A percentile compares a stretch with the other conserved stretches of the same genome.
phyloP scores from a whole-genome alignment of 176 grass and related monocot species.

The Poa pratensis region DNA sequence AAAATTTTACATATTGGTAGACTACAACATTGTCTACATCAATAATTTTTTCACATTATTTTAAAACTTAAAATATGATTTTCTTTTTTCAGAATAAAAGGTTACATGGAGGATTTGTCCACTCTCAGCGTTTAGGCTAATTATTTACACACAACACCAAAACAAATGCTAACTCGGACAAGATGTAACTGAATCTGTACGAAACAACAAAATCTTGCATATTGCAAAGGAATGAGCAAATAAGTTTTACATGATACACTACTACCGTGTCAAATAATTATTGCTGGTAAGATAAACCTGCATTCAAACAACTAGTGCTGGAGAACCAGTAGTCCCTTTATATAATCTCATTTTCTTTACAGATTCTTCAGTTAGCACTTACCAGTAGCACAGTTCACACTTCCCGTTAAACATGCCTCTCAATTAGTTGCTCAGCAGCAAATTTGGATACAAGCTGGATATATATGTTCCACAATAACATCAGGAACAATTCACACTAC shows the following conservation, averaged over 20 bases:
- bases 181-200: background rate
- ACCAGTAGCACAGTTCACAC: background rate
- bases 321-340: background rate
- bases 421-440: background rate
- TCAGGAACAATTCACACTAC: conserved; percentile 25
- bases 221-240: conserved; percentile 37
- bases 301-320: background rate
- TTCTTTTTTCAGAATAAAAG: no score
- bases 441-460: conserved; percentile 59
- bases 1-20: no score
- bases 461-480: conserved; percentile 88
- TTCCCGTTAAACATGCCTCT: background rate
- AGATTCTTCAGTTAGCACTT: conserved; percentile 16
- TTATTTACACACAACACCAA: no score
- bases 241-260: background rate
- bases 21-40: no score
- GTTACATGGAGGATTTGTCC: no score
- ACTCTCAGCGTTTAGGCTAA: no score
- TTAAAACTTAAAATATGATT: no score
- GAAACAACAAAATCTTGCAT: conserved; percentile 55
- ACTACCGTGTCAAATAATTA: background rate
- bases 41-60: no score
- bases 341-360: background rate
- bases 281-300: no score
- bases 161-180: no score